These are phyloP conservation scores for Sphagnurus paluster DNA, from an alignment of 1,284 basidiomycete genomes.

Conservation along the genomic window DNA sequence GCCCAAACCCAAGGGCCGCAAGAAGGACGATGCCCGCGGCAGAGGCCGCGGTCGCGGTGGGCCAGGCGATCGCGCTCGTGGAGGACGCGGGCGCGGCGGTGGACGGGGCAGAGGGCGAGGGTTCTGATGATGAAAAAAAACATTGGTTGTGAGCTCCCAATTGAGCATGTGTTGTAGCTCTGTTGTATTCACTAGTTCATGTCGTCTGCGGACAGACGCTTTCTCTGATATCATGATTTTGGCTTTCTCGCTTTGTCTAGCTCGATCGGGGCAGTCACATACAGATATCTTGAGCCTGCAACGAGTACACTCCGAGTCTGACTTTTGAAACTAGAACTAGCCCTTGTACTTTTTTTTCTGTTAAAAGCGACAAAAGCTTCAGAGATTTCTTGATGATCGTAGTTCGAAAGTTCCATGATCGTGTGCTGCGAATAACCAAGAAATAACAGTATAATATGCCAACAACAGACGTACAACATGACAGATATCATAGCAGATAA, in stretches of 20 bases:
- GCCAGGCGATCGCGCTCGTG: slow-evolving; percentile 40
- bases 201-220: background rate
- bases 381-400: too few species aligned
- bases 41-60: slow-evolving; percentile 56
- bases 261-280: too few species aligned
- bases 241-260: too few species aligned
- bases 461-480: background rate
- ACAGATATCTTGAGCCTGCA: too few species aligned
- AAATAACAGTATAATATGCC: too few species aligned
- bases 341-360: too few species aligned
- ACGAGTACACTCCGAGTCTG: too few species aligned
- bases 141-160: slow-evolving; percentile 61
- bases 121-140: slow-evolving; percentile 12
- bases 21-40: slow-evolving; percentile 73
- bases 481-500: background rate
- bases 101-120: slow-evolving; percentile 29
- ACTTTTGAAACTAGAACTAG: too few species aligned
- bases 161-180: slow-evolving; percentile 4
- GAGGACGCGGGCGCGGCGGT: slow-evolving; percentile 47
- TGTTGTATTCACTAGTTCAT: slow-evolving; percentile 7
- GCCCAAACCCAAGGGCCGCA: slow-evolving; percentile 91
- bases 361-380: too few species aligned
- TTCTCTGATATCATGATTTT: slow-evolving; percentile 1
- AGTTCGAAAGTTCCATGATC: too few species aligned
- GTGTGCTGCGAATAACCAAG: too few species aligned